phyloP scores from a whole-genome alignment of 2,329 filamentous ascomycete species.

The Curvularia hawaiiensis region DNA sequence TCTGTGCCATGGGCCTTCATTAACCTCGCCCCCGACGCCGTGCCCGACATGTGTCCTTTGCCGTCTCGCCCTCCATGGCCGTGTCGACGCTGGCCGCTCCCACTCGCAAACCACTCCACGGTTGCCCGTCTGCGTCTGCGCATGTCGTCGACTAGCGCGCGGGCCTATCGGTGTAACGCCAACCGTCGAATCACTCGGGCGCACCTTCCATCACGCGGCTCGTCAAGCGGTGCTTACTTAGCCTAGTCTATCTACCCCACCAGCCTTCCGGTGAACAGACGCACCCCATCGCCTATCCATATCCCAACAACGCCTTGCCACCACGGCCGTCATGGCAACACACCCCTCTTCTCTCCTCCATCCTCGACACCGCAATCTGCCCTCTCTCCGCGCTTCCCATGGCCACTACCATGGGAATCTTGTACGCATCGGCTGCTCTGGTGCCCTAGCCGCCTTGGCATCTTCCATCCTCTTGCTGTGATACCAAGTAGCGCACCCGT shows the following conservation, averaged over 20 bases:
- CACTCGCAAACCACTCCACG: constrained; percentile 27
- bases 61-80: constrained; percentile 26
- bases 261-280: constrained; percentile 36
- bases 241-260: constrained; percentile 21
- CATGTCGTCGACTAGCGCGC: background rate
- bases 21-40: constrained; percentile 30
- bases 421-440: background rate
- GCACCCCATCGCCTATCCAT: constrained; percentile 19
- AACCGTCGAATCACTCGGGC: constrained; percentile 25
- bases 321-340: background rate
- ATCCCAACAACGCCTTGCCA: background rate
- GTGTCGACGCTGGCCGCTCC: constrained; percentile 27
- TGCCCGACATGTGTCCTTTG: constrained; percentile 35
- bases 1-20: constrained; percentile 31
- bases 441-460: background rate
- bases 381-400: background rate
- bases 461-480: constrained; percentile 3
- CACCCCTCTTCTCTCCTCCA: background rate
- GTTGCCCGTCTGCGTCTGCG: background rate
- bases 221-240: constrained; percentile 28
- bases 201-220: constrained; percentile 29
- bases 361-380: background rate
- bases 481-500: constrained; percentile 15
- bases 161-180: background rate
- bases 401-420: background rate